phyloP scores from a whole-genome alignment of 345 rosid genomes.

The Salix brachista region DNA sequence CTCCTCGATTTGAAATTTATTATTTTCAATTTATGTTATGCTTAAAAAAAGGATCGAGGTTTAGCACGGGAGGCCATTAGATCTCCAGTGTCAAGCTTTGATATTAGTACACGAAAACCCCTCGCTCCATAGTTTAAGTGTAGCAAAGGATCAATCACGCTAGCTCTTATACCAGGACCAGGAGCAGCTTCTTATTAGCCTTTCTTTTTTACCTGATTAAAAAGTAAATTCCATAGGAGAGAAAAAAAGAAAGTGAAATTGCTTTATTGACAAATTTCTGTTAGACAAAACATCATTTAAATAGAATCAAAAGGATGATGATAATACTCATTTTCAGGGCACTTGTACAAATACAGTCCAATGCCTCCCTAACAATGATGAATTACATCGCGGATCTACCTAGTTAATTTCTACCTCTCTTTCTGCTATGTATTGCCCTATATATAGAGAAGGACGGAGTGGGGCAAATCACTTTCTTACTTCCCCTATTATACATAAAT shows the following conservation, averaged over 20 bases:
- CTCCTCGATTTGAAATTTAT: no score
- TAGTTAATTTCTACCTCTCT: constrained; percentile 14
- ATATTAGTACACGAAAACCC: not conserved
- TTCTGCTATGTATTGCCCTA: not conserved
- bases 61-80: not conserved
- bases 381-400: constrained; percentile 7
- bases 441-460: not conserved
- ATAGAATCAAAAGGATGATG: not conserved
- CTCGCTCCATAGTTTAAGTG: not conserved
- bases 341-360: not conserved
- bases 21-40: no score
- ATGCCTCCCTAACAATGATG: constrained; percentile 6
- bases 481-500: not conserved
- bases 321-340: not conserved
- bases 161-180: no score
- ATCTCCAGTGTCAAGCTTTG: not conserved
- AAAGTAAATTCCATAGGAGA: not conserved
- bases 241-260: no score
- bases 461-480: not conserved
- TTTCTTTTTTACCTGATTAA: not conserved
- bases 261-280: constrained; percentile 11
- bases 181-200: not conserved
- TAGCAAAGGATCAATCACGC: no score
- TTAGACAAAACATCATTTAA: not conserved
- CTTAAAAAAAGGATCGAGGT: no score